Percentiles rank a stretch among this genome's conserved stretches.
Conservation (phyloP, 495 filamentous ascomycete species). For the Lepidopterella palustris region DNA sequence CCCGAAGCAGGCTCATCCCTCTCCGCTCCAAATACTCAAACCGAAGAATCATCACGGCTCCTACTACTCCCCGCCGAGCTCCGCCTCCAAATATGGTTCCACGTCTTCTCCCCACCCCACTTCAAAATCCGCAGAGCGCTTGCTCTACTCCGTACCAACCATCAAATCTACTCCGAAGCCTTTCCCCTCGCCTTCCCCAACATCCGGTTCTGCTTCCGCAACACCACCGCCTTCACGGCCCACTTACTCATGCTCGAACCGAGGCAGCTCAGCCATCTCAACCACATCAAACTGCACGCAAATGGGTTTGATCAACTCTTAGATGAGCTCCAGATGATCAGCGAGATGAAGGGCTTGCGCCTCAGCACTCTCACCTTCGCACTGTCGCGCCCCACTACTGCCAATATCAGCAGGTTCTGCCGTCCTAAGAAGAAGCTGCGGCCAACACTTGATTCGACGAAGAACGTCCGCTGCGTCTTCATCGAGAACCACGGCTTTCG, state of each 20-base stretch:
- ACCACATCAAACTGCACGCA: not conserved
- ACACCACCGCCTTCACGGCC: not conserved
- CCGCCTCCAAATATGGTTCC: constrained; percentile 46
- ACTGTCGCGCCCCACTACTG: not conserved
- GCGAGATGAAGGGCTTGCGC: not conserved
- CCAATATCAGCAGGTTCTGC: not conserved
- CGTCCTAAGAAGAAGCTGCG: not conserved
- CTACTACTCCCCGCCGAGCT: constrained; percentile 42
- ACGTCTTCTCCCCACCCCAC: not conserved
- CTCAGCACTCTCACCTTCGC: not conserved
- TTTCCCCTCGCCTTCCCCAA: not conserved
- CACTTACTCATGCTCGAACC: not conserved
- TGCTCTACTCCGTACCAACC: not conserved
- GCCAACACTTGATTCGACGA: not conserved
- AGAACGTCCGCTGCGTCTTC: not conserved
- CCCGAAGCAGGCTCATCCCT: no score
- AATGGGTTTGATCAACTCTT: not conserved
- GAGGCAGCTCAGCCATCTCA: not conserved
- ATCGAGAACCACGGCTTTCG: not conserved
- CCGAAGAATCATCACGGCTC: not conserved
- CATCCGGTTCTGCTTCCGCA: not conserved
- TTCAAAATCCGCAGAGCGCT: not conserved
- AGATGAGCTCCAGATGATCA: not conserved
- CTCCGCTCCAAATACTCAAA: no score
- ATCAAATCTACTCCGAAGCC: not conserved